phyloP scores from a whole-genome alignment of 139 green algal genomes.

The Edaphochlamys debaryana region DNA sequence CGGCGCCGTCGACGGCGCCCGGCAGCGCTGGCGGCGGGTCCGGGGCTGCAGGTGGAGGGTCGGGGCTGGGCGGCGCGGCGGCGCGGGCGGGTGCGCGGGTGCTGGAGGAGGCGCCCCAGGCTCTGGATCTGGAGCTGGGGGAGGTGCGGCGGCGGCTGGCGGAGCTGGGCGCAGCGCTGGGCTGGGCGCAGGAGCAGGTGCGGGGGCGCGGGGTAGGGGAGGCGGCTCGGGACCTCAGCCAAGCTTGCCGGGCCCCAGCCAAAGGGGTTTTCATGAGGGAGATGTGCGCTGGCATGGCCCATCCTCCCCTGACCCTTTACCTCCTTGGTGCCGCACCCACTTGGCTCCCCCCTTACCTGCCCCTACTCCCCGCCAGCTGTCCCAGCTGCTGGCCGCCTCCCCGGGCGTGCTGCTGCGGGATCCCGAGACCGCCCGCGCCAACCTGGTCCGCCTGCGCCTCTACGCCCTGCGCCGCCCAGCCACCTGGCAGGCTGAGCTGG shows the following conservation, averaged over 20 bases:
- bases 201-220: not conserved
- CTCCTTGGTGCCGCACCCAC: no score
- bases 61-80: not conserved
- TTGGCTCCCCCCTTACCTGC: no score
- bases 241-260: no score
- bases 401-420: not conserved
- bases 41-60: no score
- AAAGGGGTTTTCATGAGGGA: no score
- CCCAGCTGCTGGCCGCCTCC: not conserved
- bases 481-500: not conserved
- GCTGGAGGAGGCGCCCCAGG: constrained; percentile 12
- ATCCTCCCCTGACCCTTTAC: no score
- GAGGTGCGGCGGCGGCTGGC: constrained; percentile 20
- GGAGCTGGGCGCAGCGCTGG: not conserved
- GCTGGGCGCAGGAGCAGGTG: constrained; percentile 5
- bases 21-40: not conserved
- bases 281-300: no score
- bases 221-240: not conserved
- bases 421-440: not conserved
- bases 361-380: not conserved
- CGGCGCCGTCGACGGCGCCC: no score
- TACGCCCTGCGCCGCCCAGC: constrained; percentile 7
- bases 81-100: not conserved
- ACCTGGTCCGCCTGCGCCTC: constrained; percentile 4
- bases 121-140: constrained; percentile 19